These are phyloP conservation scores for Pseudocercospora fijiensis DNA, from an alignment of 2,329 filamentous ascomycete genomes.

Conservation along the genomic window DNA sequence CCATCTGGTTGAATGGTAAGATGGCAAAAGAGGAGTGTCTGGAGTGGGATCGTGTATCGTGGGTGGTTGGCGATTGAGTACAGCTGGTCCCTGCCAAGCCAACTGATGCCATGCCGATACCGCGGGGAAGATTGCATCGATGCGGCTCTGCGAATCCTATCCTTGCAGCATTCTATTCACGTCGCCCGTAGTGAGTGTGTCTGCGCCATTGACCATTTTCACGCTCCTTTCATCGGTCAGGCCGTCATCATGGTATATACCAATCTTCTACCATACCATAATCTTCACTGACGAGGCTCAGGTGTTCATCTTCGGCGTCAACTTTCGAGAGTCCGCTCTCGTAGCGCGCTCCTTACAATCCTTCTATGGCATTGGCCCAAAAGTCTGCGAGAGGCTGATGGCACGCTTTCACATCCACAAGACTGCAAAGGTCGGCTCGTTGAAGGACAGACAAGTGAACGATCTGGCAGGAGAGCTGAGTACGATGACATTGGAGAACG, in stretches of 20 bases:
- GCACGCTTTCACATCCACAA: slow-evolving; percentile 88
- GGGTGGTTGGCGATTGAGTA: slow-evolving; percentile 9
- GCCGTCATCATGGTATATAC: slow-evolving; percentile 20
- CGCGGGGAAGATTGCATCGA: slow-evolving; percentile 13
- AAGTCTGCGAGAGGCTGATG: slow-evolving; percentile 71
- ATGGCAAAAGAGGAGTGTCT: background rate
- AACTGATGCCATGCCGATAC: slow-evolving; percentile 3
- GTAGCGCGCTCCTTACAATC: slow-evolving; percentile 68
- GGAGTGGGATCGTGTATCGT: too few species aligned
- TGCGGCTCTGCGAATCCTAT: slow-evolving; percentile 12
- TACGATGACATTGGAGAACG: slow-evolving; percentile 91
- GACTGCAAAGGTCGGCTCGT: slow-evolving; percentile 70
- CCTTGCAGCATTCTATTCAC: slow-evolving; percentile 7
- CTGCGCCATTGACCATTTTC: background rate
- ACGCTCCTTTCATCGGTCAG: background rate
- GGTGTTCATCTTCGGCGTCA: slow-evolving; percentile 75
- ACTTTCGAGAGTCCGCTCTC: slow-evolving; percentile 79
- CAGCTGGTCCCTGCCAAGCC: slow-evolving; percentile 10
- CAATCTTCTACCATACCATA: background rate
- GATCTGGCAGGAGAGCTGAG: slow-evolving; percentile 82
- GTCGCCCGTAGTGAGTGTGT: background rate
- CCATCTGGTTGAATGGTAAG: slow-evolving; percentile 58
- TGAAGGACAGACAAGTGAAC: slow-evolving; percentile 74
- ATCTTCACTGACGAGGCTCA: slow-evolving; percentile 7
- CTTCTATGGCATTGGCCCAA: slow-evolving; percentile 82